A percentile compares a stretch with the other conserved stretches of the same genome.
These are phyloP conservation scores for Umbilicus rupestris DNA, from an alignment of 164 flowering plant genomes.

Conservation along the genomic window DNA sequence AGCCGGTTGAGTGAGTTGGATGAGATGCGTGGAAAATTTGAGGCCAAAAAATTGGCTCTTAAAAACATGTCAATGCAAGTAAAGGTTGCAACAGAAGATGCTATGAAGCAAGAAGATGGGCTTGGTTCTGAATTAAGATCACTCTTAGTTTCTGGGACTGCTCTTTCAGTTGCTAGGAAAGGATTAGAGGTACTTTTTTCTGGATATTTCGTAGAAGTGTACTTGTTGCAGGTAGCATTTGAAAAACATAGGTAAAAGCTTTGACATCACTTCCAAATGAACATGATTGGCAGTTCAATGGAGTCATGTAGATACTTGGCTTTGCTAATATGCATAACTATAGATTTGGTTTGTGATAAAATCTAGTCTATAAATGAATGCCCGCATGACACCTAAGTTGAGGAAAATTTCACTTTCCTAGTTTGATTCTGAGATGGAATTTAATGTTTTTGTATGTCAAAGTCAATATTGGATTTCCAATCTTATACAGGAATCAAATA, in stretches of 20 bases:
- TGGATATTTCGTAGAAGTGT: background rate
- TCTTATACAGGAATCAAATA: slow-evolving; percentile 50
- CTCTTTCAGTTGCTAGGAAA: slow-evolving; percentile 54
- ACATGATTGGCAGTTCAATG: background rate
- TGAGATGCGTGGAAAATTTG: slow-evolving; percentile 57
- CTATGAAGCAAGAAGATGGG: slow-evolving; percentile 45
- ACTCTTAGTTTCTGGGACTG: slow-evolving; percentile 53
- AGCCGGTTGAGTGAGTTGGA: slow-evolving; percentile 62
- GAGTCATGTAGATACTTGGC: background rate
- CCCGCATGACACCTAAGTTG: background rate
- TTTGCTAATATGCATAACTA: background rate
- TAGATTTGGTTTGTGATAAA: background rate
- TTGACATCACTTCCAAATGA: background rate
- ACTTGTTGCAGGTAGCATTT: background rate
- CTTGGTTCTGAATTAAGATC: slow-evolving; percentile 47
- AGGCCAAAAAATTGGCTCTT: slow-evolving; percentile 42
- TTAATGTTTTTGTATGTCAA: background rate
- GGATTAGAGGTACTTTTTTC: slow-evolving; percentile 54
- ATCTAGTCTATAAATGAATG: background rate
- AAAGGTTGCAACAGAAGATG: slow-evolving; percentile 39
- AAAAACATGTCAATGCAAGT: slow-evolving; percentile 38
- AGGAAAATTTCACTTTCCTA: background rate
- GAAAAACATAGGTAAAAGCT: background rate
- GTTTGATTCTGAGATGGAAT: background rate
- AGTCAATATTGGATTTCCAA: slow-evolving; percentile 9